Evolutionary conservation across 179 eudicot species (phyloP), one percentile per base, ranked within the genome.

Genomic region (Beta macrorhiza): DNA sequence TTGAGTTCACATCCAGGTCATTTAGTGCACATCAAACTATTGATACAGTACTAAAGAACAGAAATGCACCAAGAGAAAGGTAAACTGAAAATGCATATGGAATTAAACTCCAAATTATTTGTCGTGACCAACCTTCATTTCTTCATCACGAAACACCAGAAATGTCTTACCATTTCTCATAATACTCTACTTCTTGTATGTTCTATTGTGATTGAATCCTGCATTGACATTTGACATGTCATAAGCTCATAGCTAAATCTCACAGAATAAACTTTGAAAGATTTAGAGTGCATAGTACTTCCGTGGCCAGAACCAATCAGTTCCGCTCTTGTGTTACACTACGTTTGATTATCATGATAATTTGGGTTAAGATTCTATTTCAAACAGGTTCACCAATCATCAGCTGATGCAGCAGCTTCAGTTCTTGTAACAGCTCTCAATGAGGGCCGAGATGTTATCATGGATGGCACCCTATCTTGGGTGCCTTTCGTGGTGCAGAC

Each of bases 391-490:
- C 99, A 97, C 80, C 99, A 97, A 83, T 97, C 99, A 84, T 97
- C 98, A 7, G 92, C 99, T 52, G 99, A 97, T 29, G 99, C 99
- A 85, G 99, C 99, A 81, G 93, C 98, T 57, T 97, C 99, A 75
- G 95, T 97, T 32, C 90, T 97, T 25, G 99, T 97, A 76, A 97
- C 99, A 78, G 99, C 99, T 79, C 92, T 97, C 19, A 97, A 97
- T 77, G 99, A 97, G 84, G 99, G 99, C 20, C 89, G 99, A 45
- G 99, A 97, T 83, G 98, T 97, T 57, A 97, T 97, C 72, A 97
- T 94, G 99, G 99, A 97, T 78, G 99, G 98, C 42, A 97, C 99
- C 19, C 97, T 97, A 71, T 97, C 99, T 59, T 97, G 99, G 98
- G 77, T 92, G 19, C 99, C 99, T 44, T 97, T 97, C 82, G 98